A percentile compares a stretch with the other conserved stretches of the same genome.
These are phyloP conservation scores for Plicaturopsis crispa DNA, from an alignment of 768 basidiomycete species.

Conservation along the genomic window DNA sequence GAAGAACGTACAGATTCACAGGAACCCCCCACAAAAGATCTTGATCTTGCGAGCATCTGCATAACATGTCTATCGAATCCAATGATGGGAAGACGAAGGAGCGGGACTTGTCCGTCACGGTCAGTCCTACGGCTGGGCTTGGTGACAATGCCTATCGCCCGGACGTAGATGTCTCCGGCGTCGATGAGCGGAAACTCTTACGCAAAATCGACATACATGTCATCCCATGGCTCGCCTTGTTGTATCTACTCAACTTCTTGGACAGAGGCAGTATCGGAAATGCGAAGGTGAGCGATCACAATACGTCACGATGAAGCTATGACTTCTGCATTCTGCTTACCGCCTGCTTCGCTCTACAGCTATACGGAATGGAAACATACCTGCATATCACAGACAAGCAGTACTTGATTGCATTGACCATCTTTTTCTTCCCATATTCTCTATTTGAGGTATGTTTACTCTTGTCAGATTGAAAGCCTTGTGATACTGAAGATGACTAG, in stretches of 20 bases:
- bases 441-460: constrained; percentile 48
- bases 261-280: constrained; percentile 61
- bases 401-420: constrained; percentile 59
- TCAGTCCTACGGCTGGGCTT: too few species aligned
- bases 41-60: too few species aligned
- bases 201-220: constrained; percentile 59
- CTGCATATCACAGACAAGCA: constrained; percentile 55
- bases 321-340: not conserved
- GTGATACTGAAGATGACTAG: constrained; percentile 20
- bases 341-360: constrained; percentile 23
- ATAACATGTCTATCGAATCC: too few species aligned
- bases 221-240: constrained; percentile 67
- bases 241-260: constrained; percentile 74
- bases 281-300: constrained; percentile 42
- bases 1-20: too few species aligned
- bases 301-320: not conserved
- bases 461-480: too few species aligned
- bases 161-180: constrained; percentile 40
- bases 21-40: too few species aligned
- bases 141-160: constrained; percentile 33
- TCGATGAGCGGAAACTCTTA: constrained; percentile 48
- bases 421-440: constrained; percentile 74
- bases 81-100: too few species aligned
- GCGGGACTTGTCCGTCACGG: too few species aligned
- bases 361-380: constrained; percentile 52